Base-by-base conservation (phyloP, 768 basidiomycete species). In the Boletus vermiculosoides region DNA sequence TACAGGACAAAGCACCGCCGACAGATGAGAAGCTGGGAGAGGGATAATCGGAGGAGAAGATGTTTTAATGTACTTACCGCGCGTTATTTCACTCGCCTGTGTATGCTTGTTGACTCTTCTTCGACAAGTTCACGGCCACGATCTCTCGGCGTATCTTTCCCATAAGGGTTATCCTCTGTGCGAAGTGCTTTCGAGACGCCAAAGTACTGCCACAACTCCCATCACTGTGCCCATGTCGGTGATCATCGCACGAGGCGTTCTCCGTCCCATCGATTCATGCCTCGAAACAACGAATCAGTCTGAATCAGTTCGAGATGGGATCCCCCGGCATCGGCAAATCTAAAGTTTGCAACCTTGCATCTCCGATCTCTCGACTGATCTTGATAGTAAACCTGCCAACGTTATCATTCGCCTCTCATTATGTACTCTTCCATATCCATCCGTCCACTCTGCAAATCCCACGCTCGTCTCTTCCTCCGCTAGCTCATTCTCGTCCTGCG, bases 341-440 rank as follows among this genome's bases (percentile, higher is more conserved):
- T 71, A 73, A 68, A 46, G 64, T 71, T 73, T 68, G 31, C 53
- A 41, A 55, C 53, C 55, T 54, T 59, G 41, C 65, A 71, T 69
- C 71, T 68, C 68, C 70, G 70, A 71, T 71, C 70, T 47, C 46
- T 37, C 45, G 23, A 40, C 58, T 65, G 63, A 71, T 69, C 70
- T 59, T 55, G 68, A 67, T 66, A 59, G 42, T 44, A 49, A 45
- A 30, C 59, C 31, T 28, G 49, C 36, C 61, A 72, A 70, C 68
- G 71, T 72, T 72, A 71, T 70, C 70, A 69, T 50, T 63, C 50
- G 36, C 46, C 48, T 55, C 54, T 67, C 57, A 41, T 67, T 66
- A 66, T 67, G 62, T 66, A 66, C 56, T 33, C 23, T 45, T 53
- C 59, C 63, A 58, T 62, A 60, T 68, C 12, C 59, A 53, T 59